These are phyloP conservation scores for Debaryomyces hansenii DNA, from an alignment of 805 yeast genomes.

Conservation along the genomic window DNA sequence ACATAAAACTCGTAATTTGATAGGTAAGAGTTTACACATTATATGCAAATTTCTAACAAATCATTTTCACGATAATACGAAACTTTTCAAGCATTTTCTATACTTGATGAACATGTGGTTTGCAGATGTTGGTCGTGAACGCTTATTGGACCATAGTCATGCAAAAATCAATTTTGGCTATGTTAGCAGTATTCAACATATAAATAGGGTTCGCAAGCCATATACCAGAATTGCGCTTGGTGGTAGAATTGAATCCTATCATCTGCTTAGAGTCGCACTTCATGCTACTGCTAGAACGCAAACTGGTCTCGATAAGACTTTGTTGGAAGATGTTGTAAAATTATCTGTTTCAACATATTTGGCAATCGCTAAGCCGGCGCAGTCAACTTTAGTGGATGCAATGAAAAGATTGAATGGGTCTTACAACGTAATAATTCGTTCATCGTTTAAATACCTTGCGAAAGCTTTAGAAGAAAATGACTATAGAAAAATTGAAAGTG, in stretches of 20 bases:
- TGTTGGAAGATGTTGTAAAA: constrained; percentile 65
- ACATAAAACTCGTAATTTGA: constrained; percentile 58
- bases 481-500: constrained; percentile 60
- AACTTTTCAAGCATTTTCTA: constrained; percentile 58
- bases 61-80: constrained; percentile 62
- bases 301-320: constrained; percentile 57
- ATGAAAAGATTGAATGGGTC: constrained; percentile 71
- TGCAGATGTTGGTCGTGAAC: constrained; percentile 75
- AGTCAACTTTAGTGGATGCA: constrained; percentile 61
- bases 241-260: constrained; percentile 69
- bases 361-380: constrained; percentile 70
- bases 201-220: constrained; percentile 64
- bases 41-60: constrained; percentile 48
- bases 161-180: constrained; percentile 56
- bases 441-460: constrained; percentile 49
- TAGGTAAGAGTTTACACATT: constrained; percentile 66
- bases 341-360: constrained; percentile 70
- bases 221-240: constrained; percentile 79
- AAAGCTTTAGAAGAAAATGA: constrained; percentile 52
- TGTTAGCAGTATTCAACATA: constrained; percentile 58
- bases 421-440: constrained; percentile 52
- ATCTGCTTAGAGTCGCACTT: constrained; percentile 68
- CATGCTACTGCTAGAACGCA: constrained; percentile 75
- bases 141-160: constrained; percentile 57
- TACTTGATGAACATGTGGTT: constrained; percentile 74